Percentiles rank a stretch among this genome's conserved stretches.
phyloP scores from a whole-genome alignment of 2,329 filamentous ascomycete species.

The Malbranchea zuffiana region DNA sequence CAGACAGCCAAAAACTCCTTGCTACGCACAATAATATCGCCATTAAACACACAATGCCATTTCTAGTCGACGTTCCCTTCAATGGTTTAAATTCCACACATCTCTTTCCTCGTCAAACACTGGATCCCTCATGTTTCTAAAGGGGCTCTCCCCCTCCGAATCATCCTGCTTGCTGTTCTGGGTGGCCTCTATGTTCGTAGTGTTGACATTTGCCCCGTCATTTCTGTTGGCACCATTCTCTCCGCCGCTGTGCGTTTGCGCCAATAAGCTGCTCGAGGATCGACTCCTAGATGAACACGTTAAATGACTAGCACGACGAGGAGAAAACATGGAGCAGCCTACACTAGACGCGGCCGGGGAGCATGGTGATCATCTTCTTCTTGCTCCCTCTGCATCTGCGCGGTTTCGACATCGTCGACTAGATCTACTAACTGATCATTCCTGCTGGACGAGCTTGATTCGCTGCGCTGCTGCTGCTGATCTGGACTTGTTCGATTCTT shows the following conservation, averaged over 20 bases:
- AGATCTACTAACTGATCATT: slow-evolving; percentile 54
- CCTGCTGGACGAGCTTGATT: slow-evolving; percentile 38
- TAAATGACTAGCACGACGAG: neutral
- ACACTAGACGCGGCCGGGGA: slow-evolving; percentile 37
- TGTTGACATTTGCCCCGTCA: no score
- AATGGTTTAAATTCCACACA: slow-evolving; percentile 18
- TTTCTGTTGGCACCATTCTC: no score
- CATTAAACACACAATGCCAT: no score
- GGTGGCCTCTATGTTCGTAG: no score
- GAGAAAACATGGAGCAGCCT: slow-evolving; percentile 1
- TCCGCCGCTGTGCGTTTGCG: no score
- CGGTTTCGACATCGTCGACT: slow-evolving; percentile 55
- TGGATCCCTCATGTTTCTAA: slow-evolving; percentile 20
- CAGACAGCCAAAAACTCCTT: no score
- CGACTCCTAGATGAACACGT: neutral
- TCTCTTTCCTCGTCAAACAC: slow-evolving; percentile 27
- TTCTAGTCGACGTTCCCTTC: no score
- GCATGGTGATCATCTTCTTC: slow-evolving; percentile 48
- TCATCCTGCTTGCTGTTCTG: slow-evolving; percentile 12
- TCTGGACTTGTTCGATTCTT: slow-evolving; percentile 1
- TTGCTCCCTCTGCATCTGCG: slow-evolving; percentile 51
- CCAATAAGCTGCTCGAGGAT: slow-evolving; percentile 7
- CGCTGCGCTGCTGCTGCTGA: slow-evolving; percentile 29
- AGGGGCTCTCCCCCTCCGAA: slow-evolving; percentile 14
- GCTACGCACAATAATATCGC: no score